Base-by-base conservation (phyloP, 208 protist species). In the Phytomonas sp. region DNA sequence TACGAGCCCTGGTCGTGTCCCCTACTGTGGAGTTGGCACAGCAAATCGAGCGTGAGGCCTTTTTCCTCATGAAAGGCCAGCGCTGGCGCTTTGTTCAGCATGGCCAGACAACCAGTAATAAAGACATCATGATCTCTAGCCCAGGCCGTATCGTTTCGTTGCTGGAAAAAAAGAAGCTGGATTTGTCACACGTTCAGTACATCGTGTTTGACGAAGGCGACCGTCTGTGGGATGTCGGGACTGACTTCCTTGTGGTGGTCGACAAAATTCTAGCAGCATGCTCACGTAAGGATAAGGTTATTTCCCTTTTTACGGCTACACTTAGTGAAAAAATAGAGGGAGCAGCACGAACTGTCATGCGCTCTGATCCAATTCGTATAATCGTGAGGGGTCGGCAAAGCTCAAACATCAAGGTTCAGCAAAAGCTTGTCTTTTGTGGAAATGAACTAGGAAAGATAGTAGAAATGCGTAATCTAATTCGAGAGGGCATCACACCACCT, bases 161-260 rank as follows among this genome's bases (percentile, higher is more conserved):
- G 71, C 61, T 96, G 56, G 76, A 93, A 74, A 80, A 96, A 66
- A 91, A 87, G 71, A 67, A 92, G 33, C 69, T 97, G 45, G 77
- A 89, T 73, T 76, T 96, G 26, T 68, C 73, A 59, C 72, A 80
- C 4, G 89, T 95, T 59, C 73, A 95, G 80, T 94, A 92, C 77
- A 60, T 97, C 31, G 92, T 99, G n/a, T 97, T 99, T 75, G 98
- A 99, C 80, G 98, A 99, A 77, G 98, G 93, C 60, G 98, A 99
- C 83, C 82, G 89, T 30, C 85, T 99, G 40, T 99, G 98, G 78
- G 97, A 99, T 76, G 85, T 69, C 33, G 84, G 77, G 68, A 88
- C 82, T 31, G 87, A 94, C 69, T 92, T 94, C 71, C 49, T 94
- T 19, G 30, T 63, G 60, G 82, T 93, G 26, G 79, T 98, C 14